These are phyloP conservation scores for Polyporus tsugae DNA, from an alignment of 1,284 basidiomycete genomes.

Conservation along the genomic window DNA sequence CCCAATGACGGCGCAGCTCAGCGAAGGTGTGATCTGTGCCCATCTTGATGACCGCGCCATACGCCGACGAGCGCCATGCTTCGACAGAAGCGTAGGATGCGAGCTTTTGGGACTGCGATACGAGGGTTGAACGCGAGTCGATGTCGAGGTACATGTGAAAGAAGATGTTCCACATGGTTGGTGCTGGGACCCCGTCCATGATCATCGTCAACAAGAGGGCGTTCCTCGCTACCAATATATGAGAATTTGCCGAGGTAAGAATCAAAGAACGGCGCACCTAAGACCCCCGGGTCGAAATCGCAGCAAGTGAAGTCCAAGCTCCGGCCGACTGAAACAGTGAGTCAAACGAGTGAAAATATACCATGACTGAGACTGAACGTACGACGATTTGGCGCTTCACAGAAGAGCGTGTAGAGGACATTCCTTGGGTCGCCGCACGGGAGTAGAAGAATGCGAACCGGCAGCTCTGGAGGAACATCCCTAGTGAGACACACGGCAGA, in stretches of 20 bases:
- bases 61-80: slow-evolving; percentile 53
- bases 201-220: slow-evolving; percentile 46
- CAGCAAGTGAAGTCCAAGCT: slow-evolving; percentile 66
- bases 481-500: slow-evolving; percentile 58
- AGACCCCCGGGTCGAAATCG: slow-evolving; percentile 61
- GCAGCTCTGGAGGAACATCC: slow-evolving; percentile 54
- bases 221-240: slow-evolving; percentile 48
- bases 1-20: slow-evolving; percentile 54
- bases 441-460: slow-evolving; percentile 56
- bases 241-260: background rate
- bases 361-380: slow-evolving; percentile 8
- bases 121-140: slow-evolving; percentile 46
- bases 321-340: slow-evolving; percentile 42
- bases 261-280: slow-evolving; percentile 51
- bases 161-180: slow-evolving; percentile 62
- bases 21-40: slow-evolving; percentile 49
- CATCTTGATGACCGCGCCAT: slow-evolving; percentile 48
- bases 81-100: slow-evolving; percentile 45
- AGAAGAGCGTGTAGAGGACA: slow-evolving; percentile 58
- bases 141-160: slow-evolving; percentile 63
- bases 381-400: slow-evolving; percentile 23
- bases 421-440: slow-evolving; percentile 67
- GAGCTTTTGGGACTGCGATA: slow-evolving; percentile 56
- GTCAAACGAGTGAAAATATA: slow-evolving; percentile 9
- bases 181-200: slow-evolving; percentile 41